Evolutionary conservation across 2,329 filamentous ascomycete species (phyloP).

Genomic region (Chrysosporium queenslandicum): DNA sequence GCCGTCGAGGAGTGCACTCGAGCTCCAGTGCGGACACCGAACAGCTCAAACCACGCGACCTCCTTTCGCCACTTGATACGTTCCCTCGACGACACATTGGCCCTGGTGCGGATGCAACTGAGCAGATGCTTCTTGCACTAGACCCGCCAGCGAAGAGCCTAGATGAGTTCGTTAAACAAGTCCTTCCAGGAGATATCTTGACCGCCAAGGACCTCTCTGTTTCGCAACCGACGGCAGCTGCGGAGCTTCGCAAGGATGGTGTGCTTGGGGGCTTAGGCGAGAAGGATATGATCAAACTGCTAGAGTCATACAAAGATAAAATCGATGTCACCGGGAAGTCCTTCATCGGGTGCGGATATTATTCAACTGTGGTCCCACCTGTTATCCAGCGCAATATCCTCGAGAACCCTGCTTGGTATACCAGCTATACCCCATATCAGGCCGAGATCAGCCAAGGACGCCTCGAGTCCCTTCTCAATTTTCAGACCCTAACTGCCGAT

Average conservation of each 20-base stretch:
- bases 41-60: conserved; percentile 28
- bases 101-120: conserved; percentile 57
- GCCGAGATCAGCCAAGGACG: conserved; percentile 94
- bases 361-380: conserved; percentile 71
- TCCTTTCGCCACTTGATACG: conserved; percentile 43
- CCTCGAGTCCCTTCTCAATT: conserved; percentile 85
- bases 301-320: conserved; percentile 38
- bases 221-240: conserved; percentile 36
- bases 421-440: conserved; percentile 95
- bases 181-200: conserved; percentile 70
- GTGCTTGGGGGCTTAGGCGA: conserved; percentile 40
- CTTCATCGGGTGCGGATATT: conserved; percentile 82
- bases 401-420: conserved; percentile 94
- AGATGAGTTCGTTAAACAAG: conserved; percentile 75
- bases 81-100: conserved; percentile 83
- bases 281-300: conserved; percentile 34
- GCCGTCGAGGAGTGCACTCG: conserved; percentile 55
- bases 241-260: conserved; percentile 33
- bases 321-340: conserved; percentile 53
- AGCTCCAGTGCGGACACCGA: conserved; percentile 73
- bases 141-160: conserved; percentile 63
- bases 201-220: conserved; percentile 55
- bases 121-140: conserved; percentile 69
- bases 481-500: conserved; percentile 85
- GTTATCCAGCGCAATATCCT: conserved; percentile 90